phyloP scores from a whole-genome alignment of 768 basidiomycete species.

The Hypsizygus marmoreus region DNA sequence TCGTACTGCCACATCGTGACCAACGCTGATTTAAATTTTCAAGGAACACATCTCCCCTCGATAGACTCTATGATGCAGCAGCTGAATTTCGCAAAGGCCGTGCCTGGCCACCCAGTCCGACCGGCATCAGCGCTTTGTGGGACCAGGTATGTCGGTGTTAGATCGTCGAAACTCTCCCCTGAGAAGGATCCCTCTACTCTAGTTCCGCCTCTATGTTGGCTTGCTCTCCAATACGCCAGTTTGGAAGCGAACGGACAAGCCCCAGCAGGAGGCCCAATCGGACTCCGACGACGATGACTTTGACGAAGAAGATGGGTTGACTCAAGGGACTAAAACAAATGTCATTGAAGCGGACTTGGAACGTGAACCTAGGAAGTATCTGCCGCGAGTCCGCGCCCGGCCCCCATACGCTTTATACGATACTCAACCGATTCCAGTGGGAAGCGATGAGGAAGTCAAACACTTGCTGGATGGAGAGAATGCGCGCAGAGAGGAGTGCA shows the following conservation, averaged over 20 bases:
- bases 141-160: slow-evolving; percentile 51
- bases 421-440: slow-evolving; percentile 29
- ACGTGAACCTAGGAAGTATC: slow-evolving; percentile 15
- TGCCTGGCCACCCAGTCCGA: slow-evolving; percentile 38
- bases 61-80: slow-evolving; percentile 61
- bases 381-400: slow-evolving; percentile 29
- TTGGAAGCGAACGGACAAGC: slow-evolving; percentile 41
- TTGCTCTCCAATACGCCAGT: slow-evolving; percentile 51
- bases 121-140: slow-evolving; percentile 53
- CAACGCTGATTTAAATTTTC: too few species aligned
- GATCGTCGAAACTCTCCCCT: slow-evolving; percentile 1
- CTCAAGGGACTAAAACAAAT: slow-evolving; percentile 21
- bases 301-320: slow-evolving; percentile 28
- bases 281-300: slow-evolving; percentile 37
- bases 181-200: background rate
- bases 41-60: slow-evolving; percentile 47
- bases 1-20: too few species aligned
- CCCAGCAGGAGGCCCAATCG: slow-evolving; percentile 24
- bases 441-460: slow-evolving; percentile 38
- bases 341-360: slow-evolving; percentile 9
- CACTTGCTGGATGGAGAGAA: slow-evolving; percentile 37
- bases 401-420: slow-evolving; percentile 42
- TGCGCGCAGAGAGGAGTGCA: slow-evolving; percentile 42
- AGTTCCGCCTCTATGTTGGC: slow-evolving; percentile 68
- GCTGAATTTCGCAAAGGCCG: slow-evolving; percentile 52